Evolutionary conservation across 768 basidiomycete genomes (phyloP), one percentile per base, ranked within the genome.

Genomic region (Lentinula sp.): DNA sequence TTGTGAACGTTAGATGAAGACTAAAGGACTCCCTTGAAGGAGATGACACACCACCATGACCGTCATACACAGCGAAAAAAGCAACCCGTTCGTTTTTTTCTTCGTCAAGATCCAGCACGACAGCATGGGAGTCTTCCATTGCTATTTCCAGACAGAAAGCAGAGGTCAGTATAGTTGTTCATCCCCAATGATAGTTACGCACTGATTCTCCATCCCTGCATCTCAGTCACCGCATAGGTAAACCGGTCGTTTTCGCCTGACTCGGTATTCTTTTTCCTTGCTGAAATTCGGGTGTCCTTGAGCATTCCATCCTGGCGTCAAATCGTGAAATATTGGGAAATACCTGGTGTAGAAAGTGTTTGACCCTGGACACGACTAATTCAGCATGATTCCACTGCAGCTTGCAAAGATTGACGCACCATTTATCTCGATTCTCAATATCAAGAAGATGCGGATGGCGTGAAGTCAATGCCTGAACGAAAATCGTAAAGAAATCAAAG

Each of bases 191-290:
- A 39, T 40, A 61, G 62, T 34, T 51, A 88, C 96, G 76, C 69
- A 99, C 96, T 86, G 75, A 98, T 89, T 74, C 97, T 82, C 97
- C 97, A 99, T 68, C 97, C 97, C 74, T 99, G 97, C 96, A 98
- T 98, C 76, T 98, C 95, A 50, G 91, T 88, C 46, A 97, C 82
- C 6, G 84, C 89, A 73, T 87, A 98, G 50, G 80, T 68, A 73
- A 83, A 87, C 61, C 83, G 83, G 62, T 78, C 80, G 83, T 93
- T 87, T 64, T 77, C 79, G 46, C 91, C 94, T 21, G 79, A 73
- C 66, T 86, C 82, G 4, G 92, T 87, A 70, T 80, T 83, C 81
- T 98, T 99, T 65, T 84, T 83, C 57, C 89, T 94, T 21, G 86
- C 93, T 95, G 67, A 40, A 65, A 63, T 6, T 49, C 46, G 51